Conservation (phyloP, 768 basidiomycete species). For the Fomitopsis pulvina region DNA sequence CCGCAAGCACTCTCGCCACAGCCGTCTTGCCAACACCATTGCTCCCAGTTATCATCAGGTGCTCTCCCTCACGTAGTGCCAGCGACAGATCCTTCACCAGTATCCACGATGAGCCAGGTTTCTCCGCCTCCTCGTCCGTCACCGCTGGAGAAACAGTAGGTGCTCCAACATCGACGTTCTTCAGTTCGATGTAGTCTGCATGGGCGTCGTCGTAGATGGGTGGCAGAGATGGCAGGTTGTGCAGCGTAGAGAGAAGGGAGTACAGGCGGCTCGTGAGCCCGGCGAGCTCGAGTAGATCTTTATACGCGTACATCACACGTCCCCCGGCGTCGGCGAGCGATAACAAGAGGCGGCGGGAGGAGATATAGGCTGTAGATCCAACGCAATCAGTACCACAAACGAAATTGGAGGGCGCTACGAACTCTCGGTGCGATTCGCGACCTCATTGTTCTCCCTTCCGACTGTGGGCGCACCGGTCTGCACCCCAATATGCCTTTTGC, state of each 20-base stretch:
- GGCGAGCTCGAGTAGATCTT: slow-evolving; percentile 91
- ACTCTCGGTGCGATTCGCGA: slow-evolving; percentile 49
- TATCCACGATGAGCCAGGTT: slow-evolving; percentile 27
- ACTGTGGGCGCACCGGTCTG: slow-evolving; percentile 8
- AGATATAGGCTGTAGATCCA: slow-evolving; percentile 65
- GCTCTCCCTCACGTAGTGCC: slow-evolving; percentile 62
- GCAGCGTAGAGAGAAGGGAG: slow-evolving; percentile 78
- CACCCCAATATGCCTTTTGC: slow-evolving; percentile 29
- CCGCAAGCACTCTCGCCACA: slow-evolving; percentile 82
- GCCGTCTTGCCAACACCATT: slow-evolving; percentile 92
- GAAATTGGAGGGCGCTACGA: slow-evolving; percentile 7
- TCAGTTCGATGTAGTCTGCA: slow-evolving; percentile 51
- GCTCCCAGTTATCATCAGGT: slow-evolving; percentile 89
- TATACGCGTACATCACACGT: slow-evolving; percentile 93
- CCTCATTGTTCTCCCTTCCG: slow-evolving; percentile 22
- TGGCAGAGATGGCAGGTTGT: slow-evolving; percentile 58
- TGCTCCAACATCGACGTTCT: slow-evolving; percentile 65
- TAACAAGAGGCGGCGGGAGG: slow-evolving; percentile 82
- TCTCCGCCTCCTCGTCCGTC: slow-evolving; percentile 14
- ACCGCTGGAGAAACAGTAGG: slow-evolving; percentile 23
- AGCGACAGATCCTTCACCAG: slow-evolving; percentile 71
- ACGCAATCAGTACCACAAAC: background rate
- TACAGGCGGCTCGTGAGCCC: slow-evolving; percentile 90
- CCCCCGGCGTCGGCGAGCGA: slow-evolving; percentile 97
- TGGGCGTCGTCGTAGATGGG: slow-evolving; percentile 25